phyloP scores from a whole-genome alignment of 768 basidiomycete genomes.

The Lactarius quietus region DNA sequence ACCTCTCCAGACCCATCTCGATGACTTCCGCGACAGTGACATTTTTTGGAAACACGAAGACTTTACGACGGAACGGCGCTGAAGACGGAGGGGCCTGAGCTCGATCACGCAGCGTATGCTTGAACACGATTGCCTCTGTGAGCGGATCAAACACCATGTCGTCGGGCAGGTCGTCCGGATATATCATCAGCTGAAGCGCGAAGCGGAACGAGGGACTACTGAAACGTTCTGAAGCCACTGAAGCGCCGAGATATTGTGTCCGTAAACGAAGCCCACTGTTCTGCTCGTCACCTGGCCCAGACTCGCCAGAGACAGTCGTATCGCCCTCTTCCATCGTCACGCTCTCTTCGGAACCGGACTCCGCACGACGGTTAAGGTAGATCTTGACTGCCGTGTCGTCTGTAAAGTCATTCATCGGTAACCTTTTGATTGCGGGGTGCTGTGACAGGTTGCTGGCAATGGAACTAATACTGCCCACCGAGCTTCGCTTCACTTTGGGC shows the following conservation, averaged over 20 bases:
- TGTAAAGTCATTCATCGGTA: slow-evolving; percentile 96
- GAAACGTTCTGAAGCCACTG: slow-evolving; percentile 66
- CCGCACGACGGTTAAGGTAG: slow-evolving; percentile 72
- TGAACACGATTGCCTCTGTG: slow-evolving; percentile 93
- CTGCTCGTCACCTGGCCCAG: slow-evolving; percentile 34
- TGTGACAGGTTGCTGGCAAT: slow-evolving; percentile 86
- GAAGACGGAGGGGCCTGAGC: slow-evolving; percentile 39
- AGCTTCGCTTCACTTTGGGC: slow-evolving; percentile 89
- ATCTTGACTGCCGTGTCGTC: slow-evolving; percentile 98
- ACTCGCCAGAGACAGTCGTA: slow-evolving; percentile 39
- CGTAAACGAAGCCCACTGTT: slow-evolving; percentile 30
- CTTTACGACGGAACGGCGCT: slow-evolving; percentile 64
- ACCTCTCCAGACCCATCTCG: slow-evolving; percentile 86
- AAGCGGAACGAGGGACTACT: slow-evolving; percentile 83
- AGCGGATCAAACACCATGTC: slow-evolving; percentile 92
- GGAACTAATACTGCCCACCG: slow-evolving; percentile 92
- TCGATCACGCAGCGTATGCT: slow-evolving; percentile 61
- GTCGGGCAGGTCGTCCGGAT: slow-evolving; percentile 88
- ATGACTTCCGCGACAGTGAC: slow-evolving; percentile 96
- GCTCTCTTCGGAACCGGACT: slow-evolving; percentile 39
- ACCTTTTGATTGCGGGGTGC: slow-evolving; percentile 92
- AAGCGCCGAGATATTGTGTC: slow-evolving; percentile 42
- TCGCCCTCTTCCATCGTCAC: slow-evolving; percentile 41
- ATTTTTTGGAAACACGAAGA: slow-evolving; percentile 92
- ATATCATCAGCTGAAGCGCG: slow-evolving; percentile 81